Evolutionary conservation across 2,329 filamentous ascomycete species (phyloP).

Genomic region (Paraconiothyrium sp.): DNA sequence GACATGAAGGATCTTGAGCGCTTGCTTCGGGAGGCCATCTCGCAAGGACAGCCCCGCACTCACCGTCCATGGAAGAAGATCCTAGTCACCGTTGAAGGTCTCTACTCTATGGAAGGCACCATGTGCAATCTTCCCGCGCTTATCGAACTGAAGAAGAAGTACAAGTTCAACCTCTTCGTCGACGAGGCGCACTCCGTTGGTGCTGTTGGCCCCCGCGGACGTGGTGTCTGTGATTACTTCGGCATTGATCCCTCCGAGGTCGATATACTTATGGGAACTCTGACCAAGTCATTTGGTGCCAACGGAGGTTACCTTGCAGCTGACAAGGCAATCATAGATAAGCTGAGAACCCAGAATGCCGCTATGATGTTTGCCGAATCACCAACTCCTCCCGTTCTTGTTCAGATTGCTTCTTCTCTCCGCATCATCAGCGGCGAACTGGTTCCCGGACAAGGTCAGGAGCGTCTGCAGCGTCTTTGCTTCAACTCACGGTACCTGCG

Average conservation of each 20-base stretch:
- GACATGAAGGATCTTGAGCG: conserved; percentile 89
- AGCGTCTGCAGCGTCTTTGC: conserved; percentile 92
- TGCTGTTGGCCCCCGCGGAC: conserved; percentile 85
- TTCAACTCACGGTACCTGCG: conserved; percentile 99
- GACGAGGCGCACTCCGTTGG: conserved; percentile 98
- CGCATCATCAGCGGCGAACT: conserved; percentile 90
- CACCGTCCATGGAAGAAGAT: conserved; percentile 99
- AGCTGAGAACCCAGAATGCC: conserved; percentile 85
- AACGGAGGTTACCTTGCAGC: conserved; percentile 96
- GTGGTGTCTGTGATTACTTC: conserved; percentile 98
- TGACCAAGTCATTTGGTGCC: conserved; percentile 98
- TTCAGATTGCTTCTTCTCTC: conserved; percentile 88
- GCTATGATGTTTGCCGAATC: conserved; percentile 88
- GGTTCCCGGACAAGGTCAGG: conserved; percentile 89
- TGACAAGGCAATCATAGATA: conserved; percentile 90
- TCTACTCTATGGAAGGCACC: conserved; percentile 99
- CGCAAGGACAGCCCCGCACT: conserved; percentile 96
- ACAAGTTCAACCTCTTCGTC: conserved; percentile 96
- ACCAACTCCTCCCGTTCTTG: conserved; percentile 84
- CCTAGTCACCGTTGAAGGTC: conserved; percentile 90
- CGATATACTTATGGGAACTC: conserved; percentile 96
- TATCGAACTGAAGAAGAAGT: conserved; percentile 86
- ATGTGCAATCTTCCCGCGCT: conserved; percentile 97
- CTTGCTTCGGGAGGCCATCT: conserved; percentile 88
- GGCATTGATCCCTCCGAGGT: conserved; percentile 86